Evolutionary conservation across 2,329 filamentous ascomycete species (phyloP).

Genomic region (Microdochium bolleyi): DNA sequence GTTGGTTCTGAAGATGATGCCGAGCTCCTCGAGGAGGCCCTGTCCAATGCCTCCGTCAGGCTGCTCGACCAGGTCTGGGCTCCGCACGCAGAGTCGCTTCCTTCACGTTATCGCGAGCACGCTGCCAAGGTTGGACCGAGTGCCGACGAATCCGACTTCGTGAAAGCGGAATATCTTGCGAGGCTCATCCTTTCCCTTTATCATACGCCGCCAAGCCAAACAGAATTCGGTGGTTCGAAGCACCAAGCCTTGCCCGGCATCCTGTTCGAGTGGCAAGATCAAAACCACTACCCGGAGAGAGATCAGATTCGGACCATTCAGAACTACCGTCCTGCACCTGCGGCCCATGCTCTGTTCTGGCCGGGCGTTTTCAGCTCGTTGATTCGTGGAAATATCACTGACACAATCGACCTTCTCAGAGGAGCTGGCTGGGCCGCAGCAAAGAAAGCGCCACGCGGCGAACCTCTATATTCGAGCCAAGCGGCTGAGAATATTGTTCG

Average conservation of each 20-base stretch:
- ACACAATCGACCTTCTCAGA: slow-evolving; percentile 60
- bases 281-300: slow-evolving; percentile 64
- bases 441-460: slow-evolving; percentile 55
- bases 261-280: slow-evolving; percentile 75
- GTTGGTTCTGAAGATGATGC: slow-evolving; percentile 47
- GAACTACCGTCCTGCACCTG: slow-evolving; percentile 61
- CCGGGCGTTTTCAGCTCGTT: slow-evolving; percentile 68
- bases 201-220: slow-evolving; percentile 46
- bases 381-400: slow-evolving; percentile 65
- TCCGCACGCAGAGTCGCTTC: slow-evolving; percentile 39
- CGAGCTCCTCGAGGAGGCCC: slow-evolving; percentile 45
- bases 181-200: slow-evolving; percentile 72
- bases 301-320: slow-evolving; percentile 58
- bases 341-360: slow-evolving; percentile 76
- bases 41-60: slow-evolving; percentile 43
- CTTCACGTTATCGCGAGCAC: slow-evolving; percentile 42
- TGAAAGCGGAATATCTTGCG: slow-evolving; percentile 74
- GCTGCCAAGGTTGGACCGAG: slow-evolving; percentile 58
- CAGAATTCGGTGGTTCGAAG: slow-evolving; percentile 26
- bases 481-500: slow-evolving; percentile 73
- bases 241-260: slow-evolving; percentile 61
- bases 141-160: slow-evolving; percentile 51
- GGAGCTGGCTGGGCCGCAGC: slow-evolving; percentile 75
- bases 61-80: slow-evolving; percentile 48
- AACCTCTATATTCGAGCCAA: slow-evolving; percentile 62